phyloP scores from a whole-genome alignment of 2,329 filamentous ascomycete genomes.

The Fusarium succisae region DNA sequence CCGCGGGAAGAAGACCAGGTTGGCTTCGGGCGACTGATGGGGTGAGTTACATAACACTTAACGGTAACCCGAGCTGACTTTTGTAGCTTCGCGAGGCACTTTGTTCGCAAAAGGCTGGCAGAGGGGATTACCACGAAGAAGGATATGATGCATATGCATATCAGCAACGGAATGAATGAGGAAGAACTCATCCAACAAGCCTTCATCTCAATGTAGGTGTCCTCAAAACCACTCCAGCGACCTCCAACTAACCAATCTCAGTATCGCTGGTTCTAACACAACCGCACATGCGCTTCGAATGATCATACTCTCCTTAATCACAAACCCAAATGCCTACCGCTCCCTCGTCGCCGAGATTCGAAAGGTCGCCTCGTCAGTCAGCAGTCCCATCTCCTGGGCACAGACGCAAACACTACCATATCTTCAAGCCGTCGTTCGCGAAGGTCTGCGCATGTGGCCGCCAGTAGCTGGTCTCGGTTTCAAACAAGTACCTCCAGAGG shows the following conservation, averaged over 20 bases:
- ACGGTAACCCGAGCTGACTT: neutral
- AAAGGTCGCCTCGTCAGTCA: slow-evolving; percentile 47
- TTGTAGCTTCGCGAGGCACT: slow-evolving; percentile 27
- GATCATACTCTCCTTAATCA: slow-evolving; percentile 61
- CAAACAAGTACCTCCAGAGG: slow-evolving; percentile 61
- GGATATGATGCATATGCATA: slow-evolving; percentile 54
- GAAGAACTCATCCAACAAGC: slow-evolving; percentile 52
- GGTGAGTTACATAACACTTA: slow-evolving; percentile 37
- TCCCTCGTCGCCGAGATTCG: slow-evolving; percentile 58
- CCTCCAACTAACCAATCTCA: slow-evolving; percentile 33
- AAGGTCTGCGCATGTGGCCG: slow-evolving; percentile 65
- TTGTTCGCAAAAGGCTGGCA: slow-evolving; percentile 37
- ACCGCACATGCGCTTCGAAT: slow-evolving; percentile 64
- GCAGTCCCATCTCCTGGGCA: slow-evolving; percentile 53
- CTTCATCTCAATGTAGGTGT: slow-evolving; percentile 50
- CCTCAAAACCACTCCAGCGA: fast-evolving
- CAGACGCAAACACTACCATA: slow-evolving; percentile 61
- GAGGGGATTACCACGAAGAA: slow-evolving; percentile 34
- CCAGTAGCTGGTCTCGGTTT: slow-evolving; percentile 64
- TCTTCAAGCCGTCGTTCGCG: slow-evolving; percentile 66
- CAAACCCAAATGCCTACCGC: slow-evolving; percentile 53
- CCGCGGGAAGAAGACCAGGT: slow-evolving; percentile 50
- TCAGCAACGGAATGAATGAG: slow-evolving; percentile 48
- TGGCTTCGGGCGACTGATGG: slow-evolving; percentile 52
- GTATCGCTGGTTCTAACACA: slow-evolving; percentile 69